A percentile compares a stretch with the other conserved stretches of the same genome.
These are phyloP conservation scores for Globisporangium cederbergense DNA, from an alignment of 352 stramenopile genomes.

Conservation along the genomic window DNA sequence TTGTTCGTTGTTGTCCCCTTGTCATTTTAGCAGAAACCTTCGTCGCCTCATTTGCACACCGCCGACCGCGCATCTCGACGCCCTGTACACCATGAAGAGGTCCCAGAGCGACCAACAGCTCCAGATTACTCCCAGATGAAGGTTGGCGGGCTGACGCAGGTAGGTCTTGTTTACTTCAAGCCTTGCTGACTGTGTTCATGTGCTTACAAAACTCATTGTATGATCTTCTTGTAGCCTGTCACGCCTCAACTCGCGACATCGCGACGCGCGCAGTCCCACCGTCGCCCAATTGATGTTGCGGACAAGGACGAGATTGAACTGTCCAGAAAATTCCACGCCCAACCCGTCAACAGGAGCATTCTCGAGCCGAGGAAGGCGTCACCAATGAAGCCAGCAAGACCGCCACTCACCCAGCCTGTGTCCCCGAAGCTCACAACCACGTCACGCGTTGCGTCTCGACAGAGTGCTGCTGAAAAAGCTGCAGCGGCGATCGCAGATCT, in stretches of 20 bases:
- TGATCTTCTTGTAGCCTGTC: conserved; percentile 32
- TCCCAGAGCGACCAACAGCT: conserved; percentile 22
- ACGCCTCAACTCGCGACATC: conserved; percentile 67
- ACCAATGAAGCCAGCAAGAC: conserved; percentile 19
- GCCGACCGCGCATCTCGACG: conserved; percentile 35
- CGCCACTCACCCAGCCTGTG: conserved; percentile 37
- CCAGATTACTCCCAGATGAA: conserved; percentile 27
- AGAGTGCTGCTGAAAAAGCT: conserved; percentile 31
- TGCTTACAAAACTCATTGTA: neutral
- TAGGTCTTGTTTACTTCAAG: conserved; percentile 15
- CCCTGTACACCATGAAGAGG: conserved; percentile 20
- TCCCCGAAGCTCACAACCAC: conserved; percentile 46
- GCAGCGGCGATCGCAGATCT: conserved; percentile 28
- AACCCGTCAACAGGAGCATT: conserved; percentile 55
- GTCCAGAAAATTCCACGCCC: conserved; percentile 73
- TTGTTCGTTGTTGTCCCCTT: neutral
- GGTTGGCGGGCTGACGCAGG: conserved; percentile 35
- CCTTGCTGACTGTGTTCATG: neutral
- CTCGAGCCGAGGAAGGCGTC: conserved; percentile 30
- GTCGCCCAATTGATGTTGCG: conserved; percentile 48
- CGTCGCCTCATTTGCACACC: conserved; percentile 41
- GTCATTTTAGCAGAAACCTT: conserved; percentile 2
- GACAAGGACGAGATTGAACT: conserved; percentile 75
- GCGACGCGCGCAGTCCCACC: conserved; percentile 51
- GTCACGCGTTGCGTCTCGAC: conserved; percentile 27